phyloP scores from a whole-genome alignment of 2,329 filamentous ascomycete genomes.

The Aspergillus alliaceus region DNA sequence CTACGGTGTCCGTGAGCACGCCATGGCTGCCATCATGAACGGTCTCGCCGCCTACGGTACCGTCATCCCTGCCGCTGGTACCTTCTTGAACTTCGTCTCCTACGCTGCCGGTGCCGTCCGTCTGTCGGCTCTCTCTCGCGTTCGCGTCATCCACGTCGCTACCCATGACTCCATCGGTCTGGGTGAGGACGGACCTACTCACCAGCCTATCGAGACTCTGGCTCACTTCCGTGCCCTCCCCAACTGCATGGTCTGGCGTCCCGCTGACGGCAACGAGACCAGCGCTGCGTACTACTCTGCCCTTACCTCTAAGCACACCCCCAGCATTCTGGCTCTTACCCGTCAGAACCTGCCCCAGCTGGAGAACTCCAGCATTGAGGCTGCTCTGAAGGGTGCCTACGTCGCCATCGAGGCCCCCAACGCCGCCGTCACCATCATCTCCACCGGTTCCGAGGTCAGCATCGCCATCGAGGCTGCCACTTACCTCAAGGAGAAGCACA shows the following conservation, averaged over 20 bases:
- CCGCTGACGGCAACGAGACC: slow-evolving; percentile 97
- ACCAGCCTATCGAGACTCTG: slow-evolving; percentile 98
- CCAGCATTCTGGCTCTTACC: slow-evolving; percentile 89
- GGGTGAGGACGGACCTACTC: slow-evolving; percentile 96
- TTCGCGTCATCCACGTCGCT: slow-evolving; percentile 91
- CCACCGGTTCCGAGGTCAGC: slow-evolving; percentile 93
- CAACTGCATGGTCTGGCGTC: slow-evolving; percentile 99
- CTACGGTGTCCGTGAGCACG: slow-evolving; percentile 55
- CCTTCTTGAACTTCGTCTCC: slow-evolving; percentile 99
- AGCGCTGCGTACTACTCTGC: slow-evolving; percentile 97
- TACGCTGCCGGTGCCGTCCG: slow-evolving; percentile 95
- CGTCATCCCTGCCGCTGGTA: slow-evolving; percentile 88
- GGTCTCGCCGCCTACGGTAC: slow-evolving; percentile 94
- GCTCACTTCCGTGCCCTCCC: slow-evolving; percentile 97
- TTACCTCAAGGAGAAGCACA: slow-evolving; percentile 84
- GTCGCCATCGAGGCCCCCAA: slow-evolving; percentile 80
- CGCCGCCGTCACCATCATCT: slow-evolving; percentile 84
- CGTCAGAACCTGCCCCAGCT: slow-evolving; percentile 98
- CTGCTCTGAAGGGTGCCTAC: slow-evolving; percentile 93
- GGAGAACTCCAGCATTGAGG: slow-evolving; percentile 87
- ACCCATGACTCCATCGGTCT: slow-evolving; percentile 99
- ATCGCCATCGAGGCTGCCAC: slow-evolving; percentile 93
- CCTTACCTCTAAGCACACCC: slow-evolving; percentile 83
- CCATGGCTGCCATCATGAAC: slow-evolving; percentile 56
- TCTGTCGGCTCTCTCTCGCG: slow-evolving; percentile 86